Percentiles rank a stretch among this genome's conserved stretches.
phyloP scores from a whole-genome alignment of 768 basidiomycete genomes.

The Suillus subluteus region DNA sequence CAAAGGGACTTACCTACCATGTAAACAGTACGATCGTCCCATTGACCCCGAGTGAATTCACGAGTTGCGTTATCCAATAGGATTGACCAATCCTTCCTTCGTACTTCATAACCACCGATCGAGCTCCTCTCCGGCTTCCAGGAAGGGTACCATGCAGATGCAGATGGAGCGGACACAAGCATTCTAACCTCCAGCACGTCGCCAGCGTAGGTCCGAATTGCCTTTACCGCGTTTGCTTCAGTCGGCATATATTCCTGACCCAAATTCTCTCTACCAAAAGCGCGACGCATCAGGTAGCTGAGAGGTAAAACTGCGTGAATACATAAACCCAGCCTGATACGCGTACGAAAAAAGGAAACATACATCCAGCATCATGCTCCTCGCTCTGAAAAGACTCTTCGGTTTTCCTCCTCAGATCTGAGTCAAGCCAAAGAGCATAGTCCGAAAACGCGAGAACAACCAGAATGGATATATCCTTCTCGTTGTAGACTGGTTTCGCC shows the following conservation, averaged over 20 bases:
- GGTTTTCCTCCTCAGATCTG: constrained; percentile 53
- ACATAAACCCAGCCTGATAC: constrained; percentile 16
- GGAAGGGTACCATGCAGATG: constrained; percentile 41
- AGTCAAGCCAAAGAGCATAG: constrained; percentile 67
- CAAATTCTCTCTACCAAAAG: constrained; percentile 31
- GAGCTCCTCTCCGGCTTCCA: constrained; percentile 34
- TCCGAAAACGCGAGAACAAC: constrained; percentile 69
- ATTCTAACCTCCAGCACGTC: constrained; percentile 64
- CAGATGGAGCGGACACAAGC: constrained; percentile 49
- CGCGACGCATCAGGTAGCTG: constrained; percentile 50
- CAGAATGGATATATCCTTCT: constrained; percentile 54
- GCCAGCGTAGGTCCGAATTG: constrained; percentile 53
- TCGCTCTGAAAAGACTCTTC: constrained; percentile 34
- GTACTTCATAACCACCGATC: constrained; percentile 66
- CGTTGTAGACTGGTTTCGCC: constrained; percentile 26
- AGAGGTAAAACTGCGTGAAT: constrained; percentile 59
- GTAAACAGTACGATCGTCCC: constrained; percentile 70
- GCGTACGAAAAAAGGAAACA: constrained; percentile 27
- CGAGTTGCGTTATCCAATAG: constrained; percentile 24
- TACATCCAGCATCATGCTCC: constrained; percentile 49
- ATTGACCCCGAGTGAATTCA: constrained; percentile 46
- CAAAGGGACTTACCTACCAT: constrained; percentile 44
- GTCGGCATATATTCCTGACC: constrained; percentile 19
- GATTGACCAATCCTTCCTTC: constrained; percentile 50
- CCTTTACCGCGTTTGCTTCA: constrained; percentile 59